Conservation (phyloP, 106 monocot genomes). For the Apostasia shenzhenica region DNA sequence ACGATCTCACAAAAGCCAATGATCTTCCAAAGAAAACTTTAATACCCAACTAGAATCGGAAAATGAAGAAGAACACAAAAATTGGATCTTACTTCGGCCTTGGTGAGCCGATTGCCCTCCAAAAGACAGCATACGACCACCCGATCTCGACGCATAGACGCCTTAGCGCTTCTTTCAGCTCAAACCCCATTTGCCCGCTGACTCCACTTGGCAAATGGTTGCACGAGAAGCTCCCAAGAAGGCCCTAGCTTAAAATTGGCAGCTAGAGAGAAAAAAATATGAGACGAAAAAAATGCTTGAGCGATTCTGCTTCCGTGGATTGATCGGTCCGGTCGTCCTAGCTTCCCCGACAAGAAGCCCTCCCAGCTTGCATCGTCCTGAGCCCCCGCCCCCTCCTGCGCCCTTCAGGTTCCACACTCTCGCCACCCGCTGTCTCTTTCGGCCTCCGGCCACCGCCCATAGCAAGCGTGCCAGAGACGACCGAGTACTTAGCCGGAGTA, state of each 20-base stretch:
- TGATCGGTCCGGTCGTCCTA: conserved; percentile 2
- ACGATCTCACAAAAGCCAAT: no score
- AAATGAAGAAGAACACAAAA: no score
- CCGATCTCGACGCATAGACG: conserved; percentile 70
- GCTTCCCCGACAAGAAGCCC: conserved; percentile 45
- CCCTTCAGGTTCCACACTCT: background rate
- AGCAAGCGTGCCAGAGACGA: no score
- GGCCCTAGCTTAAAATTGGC: background rate
- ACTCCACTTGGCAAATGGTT: background rate
- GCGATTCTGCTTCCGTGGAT: no score
- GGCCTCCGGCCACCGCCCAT: no score
- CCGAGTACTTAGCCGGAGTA: no score
- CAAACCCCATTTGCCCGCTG: conserved; percentile 25
- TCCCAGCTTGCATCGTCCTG: conserved; percentile 44
- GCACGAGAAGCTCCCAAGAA: background rate
- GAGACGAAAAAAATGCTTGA: no score
- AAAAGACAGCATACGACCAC: conserved; percentile 84
- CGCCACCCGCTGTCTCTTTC: conserved; percentile 8
- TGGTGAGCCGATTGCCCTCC: conserved; percentile 33
- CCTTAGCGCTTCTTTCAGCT: conserved; percentile 37
- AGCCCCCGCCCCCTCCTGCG: conserved; percentile 29
- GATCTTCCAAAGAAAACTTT: no score
- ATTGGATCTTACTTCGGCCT: background rate
- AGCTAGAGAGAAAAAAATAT: no score
- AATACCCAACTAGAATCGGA: no score